Evolutionary conservation across 371 early-diverging fungal genomes (phyloP), one percentile per base, ranked within the genome.

Genomic region (Globomyces sp.): DNA sequence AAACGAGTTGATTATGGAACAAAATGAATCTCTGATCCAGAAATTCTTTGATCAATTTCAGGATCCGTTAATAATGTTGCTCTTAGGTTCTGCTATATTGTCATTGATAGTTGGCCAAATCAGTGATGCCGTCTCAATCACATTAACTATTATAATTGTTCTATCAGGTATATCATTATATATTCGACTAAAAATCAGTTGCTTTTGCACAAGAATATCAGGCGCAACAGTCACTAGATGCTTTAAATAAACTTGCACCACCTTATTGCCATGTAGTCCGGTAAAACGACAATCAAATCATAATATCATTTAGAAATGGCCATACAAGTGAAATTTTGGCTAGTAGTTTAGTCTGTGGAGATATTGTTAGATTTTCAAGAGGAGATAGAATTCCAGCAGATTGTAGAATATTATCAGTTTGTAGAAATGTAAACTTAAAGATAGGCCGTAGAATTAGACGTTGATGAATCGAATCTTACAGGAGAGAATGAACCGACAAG

Each of bases 361-460:
- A 94, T 75, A 74, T 94, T 10, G 86, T 92, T 51, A 80, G 80
- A 53, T 90, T 94, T 66, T 75, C 83, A 48, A 85, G 87, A 48
- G 95, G 95, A n/a, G 95, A 94, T 77, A 78, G 93, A 57, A 87
- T 94, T 46, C 93, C 95, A 13, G 93, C 95, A 0, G 95, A 94
- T 74, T 79, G 90, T 60, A 83, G 93, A 41, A 41, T 55, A 8
- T n/a, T 52, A 13, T 68, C 24, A 24, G 24, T 24, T 24, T 24
- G 24, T 24, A 24, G 24, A 24, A 24, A 24, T 24, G 24, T 24
- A 24, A 24, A 24, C 24, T 24, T 24, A 24, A 24, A 24, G 24
- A 24, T 24, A 86, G 82, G 83, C 88, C 13, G 82, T 87, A 24
- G 90, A 90, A 66, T 76, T 92, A 46, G 89, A 91, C 65, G 85